A percentile compares a stretch with the other conserved stretches of the same genome.
phyloP scores from a whole-genome alignment of 2,329 filamentous ascomycete genomes.

The Amphichorda felina region DNA sequence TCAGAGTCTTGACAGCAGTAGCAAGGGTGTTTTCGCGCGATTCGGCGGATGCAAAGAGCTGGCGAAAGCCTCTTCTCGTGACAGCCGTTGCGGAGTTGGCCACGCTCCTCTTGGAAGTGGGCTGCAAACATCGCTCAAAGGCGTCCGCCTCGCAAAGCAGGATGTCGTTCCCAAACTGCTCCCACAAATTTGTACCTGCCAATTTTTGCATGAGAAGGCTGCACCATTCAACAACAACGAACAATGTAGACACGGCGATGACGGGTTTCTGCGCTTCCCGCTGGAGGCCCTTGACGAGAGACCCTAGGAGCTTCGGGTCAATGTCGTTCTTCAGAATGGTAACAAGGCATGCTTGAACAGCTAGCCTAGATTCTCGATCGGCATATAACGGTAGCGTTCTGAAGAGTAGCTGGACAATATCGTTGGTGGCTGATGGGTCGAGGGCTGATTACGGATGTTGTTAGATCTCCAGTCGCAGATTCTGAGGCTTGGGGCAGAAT shows the following conservation, averaged over 20 bases:
- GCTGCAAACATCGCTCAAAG: slow-evolving; percentile 65
- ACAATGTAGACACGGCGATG: slow-evolving; percentile 70
- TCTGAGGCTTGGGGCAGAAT: slow-evolving; percentile 3
- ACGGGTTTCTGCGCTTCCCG: slow-evolving; percentile 64
- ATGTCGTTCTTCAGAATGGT: slow-evolving; percentile 49
- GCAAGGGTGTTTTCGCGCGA: slow-evolving; percentile 47
- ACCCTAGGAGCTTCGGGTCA: slow-evolving; percentile 43
- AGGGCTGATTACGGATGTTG: slow-evolving; percentile 21
- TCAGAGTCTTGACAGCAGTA: slow-evolving; percentile 53
- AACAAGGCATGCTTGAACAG: slow-evolving; percentile 69
- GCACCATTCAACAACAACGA: slow-evolving; percentile 86
- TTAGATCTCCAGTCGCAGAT: slow-evolving; percentile 2
- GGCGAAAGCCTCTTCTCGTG: slow-evolving; percentile 68
- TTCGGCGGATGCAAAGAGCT: slow-evolving; percentile 49
- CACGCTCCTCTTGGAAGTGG: slow-evolving; percentile 50
- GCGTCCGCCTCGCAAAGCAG: slow-evolving; percentile 59
- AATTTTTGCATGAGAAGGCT: slow-evolving; percentile 66
- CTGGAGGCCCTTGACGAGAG: slow-evolving; percentile 55
- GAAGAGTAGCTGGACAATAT: slow-evolving; percentile 64
- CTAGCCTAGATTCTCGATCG: slow-evolving; percentile 73
- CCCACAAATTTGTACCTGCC: slow-evolving; percentile 49
- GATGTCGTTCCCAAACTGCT: slow-evolving; percentile 51
- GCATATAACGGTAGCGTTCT: slow-evolving; percentile 78
- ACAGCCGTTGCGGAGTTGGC: slow-evolving; percentile 64
- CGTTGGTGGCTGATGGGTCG: slow-evolving; percentile 34